Evolutionary conservation across 1,139 yeast species (phyloP), one percentile per base, ranked within the genome.

Genomic region (Chernovozyma sophiae-reginae): DNA sequence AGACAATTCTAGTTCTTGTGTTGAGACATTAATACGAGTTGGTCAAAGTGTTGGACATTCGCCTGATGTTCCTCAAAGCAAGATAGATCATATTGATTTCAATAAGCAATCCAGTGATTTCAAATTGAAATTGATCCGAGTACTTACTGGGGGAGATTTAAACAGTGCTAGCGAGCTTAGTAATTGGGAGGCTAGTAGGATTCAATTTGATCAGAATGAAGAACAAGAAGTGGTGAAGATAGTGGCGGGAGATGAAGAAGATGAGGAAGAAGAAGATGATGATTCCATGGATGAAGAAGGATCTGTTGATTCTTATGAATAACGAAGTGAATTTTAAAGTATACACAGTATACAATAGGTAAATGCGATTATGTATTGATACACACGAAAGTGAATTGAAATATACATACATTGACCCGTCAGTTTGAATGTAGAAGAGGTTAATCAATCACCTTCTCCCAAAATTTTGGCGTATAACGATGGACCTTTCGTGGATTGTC

Each of bases 31-130:
- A 42, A 80, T 89, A 0, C 65, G 86, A 38, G 95, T 90, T 2
- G 98, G 97, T 1, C 92, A 86, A 81, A 84, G 95, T 32, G 76
- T 90, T 28, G 97, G 97, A 0, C 97, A 90, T 55, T 49, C 74
- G 0, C 76, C 75, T 0, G 72, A 65, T 11, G 60, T 62, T 1
- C 52, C 60, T 1, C 87, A 81, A 46, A 68, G 58, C 46, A 60
- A 64, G 39, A 67, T 92, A 50, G 63, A 64, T 37, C 70, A 63
- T 40, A 50, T 67, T 18, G 71, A 69, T 23, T 72, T 77, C 43
- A 62, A 65, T 8, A 63, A 71, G 27, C 74, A 74, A 46, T 63
- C 79, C 0, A 72, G 70, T 37, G 74, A 71, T 37, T 59, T 67
- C 40, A 79, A 72, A 51, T 49, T 72, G 46, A 70, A 65, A 37